Evolutionary conservation across 495 filamentous ascomycete species (phyloP).

Genomic region (Eremomyces bilateralis): DNA sequence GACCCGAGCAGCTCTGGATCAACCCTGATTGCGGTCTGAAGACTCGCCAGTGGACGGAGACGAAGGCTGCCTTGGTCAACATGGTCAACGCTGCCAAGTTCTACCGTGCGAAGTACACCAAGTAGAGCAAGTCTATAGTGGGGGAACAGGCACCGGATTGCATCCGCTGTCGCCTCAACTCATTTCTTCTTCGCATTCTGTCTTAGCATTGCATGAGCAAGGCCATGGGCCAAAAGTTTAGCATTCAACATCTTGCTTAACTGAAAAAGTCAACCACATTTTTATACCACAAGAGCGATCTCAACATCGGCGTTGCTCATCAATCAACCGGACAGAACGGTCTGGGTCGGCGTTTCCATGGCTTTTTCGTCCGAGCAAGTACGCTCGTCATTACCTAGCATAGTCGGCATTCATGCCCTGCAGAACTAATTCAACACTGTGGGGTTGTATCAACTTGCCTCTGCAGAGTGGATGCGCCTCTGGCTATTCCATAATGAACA

Average conservation of each 20-base stretch:
- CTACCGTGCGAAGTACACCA: conserved; percentile 68
- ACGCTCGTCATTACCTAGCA: no score
- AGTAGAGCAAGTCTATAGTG: background rate
- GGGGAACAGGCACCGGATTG: no score
- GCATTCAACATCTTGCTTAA: no score
- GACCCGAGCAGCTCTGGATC: conserved; percentile 92
- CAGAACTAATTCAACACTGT: no score
- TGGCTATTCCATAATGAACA: no score
- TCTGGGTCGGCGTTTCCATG: conserved; percentile 2
- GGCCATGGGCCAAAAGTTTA: conserved; percentile 20
- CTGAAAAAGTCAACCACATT: no score
- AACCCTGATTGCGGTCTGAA: conserved; percentile 98
- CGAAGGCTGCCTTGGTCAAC: conserved; percentile 75
- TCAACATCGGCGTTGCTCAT: conserved; percentile 38
- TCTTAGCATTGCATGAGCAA: background rate
- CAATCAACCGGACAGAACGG: conserved; percentile 2
- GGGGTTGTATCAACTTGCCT: no score
- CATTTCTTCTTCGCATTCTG: no score
- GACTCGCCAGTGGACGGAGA: conserved; percentile 92
- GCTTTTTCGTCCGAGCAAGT: no score
- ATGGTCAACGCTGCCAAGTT: conserved; percentile 92
- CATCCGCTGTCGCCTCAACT: no score
- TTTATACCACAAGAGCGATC: conserved; percentile 26
- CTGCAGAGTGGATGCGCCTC: no score
- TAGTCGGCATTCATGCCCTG: no score